Conservation (phyloP, 768 basidiomycete genomes). For the Hebeloma cylindrosporum region DNA sequence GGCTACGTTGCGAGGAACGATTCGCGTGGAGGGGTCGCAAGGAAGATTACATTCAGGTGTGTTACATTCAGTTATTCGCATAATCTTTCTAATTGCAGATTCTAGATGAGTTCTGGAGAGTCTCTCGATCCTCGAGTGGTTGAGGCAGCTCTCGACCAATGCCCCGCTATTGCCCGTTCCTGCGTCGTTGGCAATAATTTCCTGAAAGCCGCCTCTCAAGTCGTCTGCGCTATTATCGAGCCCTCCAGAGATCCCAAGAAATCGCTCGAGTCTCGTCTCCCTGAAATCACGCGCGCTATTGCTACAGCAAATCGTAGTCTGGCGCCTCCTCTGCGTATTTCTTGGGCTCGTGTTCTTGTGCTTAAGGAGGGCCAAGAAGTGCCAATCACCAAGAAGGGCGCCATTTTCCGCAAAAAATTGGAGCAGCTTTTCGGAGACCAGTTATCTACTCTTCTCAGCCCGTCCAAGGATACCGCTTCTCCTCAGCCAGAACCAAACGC, state of each 20-base stretch:
- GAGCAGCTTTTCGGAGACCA: conserved; percentile 30
- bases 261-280: conserved; percentile 10
- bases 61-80: background rate
- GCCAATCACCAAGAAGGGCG: conserved; percentile 33
- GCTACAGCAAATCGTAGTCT: conserved; percentile 30
- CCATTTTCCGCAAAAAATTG: conserved; percentile 34
- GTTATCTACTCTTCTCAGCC: conserved; percentile 18
- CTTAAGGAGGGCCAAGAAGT: conserved; percentile 26
- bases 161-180: conserved; percentile 24
- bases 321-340: conserved; percentile 33
- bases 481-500: conserved; percentile 13
- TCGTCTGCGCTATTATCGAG: conserved; percentile 33
- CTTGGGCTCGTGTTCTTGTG: conserved; percentile 32
- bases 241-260: conserved; percentile 11
- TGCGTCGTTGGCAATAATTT: conserved; percentile 38
- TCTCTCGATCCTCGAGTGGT: conserved; percentile 34
- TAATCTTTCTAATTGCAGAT: background rate
- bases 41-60: conserved; percentile 34
- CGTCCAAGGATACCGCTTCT: conserved; percentile 14
- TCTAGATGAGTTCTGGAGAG: conserved; percentile 34
- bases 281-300: conserved; percentile 30
- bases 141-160: conserved; percentile 28
- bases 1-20: conserved; percentile 19
- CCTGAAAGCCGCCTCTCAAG: conserved; percentile 27
- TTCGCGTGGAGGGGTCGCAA: conserved; percentile 35